Evolutionary conservation across 345 rosid species (phyloP).

Genomic region (Bruguiera gymnorhiza): DNA sequence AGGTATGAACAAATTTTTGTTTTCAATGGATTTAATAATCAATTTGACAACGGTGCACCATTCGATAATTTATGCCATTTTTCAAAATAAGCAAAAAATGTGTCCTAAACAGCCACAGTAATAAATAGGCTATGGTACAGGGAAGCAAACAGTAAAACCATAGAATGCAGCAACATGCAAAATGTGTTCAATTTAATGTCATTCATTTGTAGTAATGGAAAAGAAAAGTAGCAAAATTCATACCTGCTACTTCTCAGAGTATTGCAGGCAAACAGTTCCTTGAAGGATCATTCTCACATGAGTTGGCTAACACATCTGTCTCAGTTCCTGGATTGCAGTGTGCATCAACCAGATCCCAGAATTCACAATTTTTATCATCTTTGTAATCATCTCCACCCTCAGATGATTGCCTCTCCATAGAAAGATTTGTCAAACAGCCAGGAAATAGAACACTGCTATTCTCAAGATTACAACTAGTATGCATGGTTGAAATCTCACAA

Average conservation of each 20-base stretch:
- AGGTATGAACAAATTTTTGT: background rate
- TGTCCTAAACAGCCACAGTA: too few species aligned
- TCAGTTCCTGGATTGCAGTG: constrained; percentile 29
- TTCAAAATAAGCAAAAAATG: too few species aligned
- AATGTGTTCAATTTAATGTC: background rate
- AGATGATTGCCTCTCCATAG: constrained; percentile 37
- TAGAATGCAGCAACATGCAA: too few species aligned
- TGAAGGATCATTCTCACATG: constrained; percentile 35
- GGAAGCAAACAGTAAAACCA: too few species aligned
- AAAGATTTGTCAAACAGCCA: constrained; percentile 36
- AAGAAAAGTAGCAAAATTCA: constrained; percentile 4
- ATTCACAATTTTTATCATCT: constrained; percentile 27
- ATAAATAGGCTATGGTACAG: too few species aligned
- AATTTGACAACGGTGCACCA: too few species aligned
- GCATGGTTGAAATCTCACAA: constrained; percentile 40
- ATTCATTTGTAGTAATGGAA: background rate
- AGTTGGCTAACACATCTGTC: constrained; percentile 31
- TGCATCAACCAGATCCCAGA: constrained; percentile 29
- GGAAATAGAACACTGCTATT: constrained; percentile 28
- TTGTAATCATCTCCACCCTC: constrained; percentile 32
- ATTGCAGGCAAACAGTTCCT: constrained; percentile 33
- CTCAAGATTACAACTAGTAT: constrained; percentile 32
- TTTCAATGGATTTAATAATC: background rate
- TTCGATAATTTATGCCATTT: too few species aligned
- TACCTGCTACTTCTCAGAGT: constrained; percentile 53